Conservation (phyloP, 345 rosid genomes). For the Boechera retrofracta region DNA sequence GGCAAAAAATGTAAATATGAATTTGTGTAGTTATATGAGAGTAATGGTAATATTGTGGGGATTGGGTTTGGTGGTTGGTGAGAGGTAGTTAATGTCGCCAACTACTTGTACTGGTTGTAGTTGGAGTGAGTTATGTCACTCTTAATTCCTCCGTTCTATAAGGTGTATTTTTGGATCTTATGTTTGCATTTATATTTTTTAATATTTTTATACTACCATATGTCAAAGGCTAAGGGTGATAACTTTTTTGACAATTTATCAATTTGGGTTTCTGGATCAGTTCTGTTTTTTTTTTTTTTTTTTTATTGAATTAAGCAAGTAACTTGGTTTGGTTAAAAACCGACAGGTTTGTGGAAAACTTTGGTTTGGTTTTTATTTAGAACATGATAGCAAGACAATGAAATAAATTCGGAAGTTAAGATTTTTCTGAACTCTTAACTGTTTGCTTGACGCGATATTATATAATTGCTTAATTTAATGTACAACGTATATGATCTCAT, state of each 20-base stretch:
- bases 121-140: conserved; percentile 55
- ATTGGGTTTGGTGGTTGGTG: conserved; percentile 49
- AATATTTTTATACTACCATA: background rate
- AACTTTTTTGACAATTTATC: conserved; percentile 25
- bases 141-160: conserved; percentile 48
- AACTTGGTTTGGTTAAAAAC: background rate
- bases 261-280: conserved; percentile 15
- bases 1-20: conserved; percentile 33
- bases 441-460: background rate
- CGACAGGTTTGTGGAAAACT: background rate
- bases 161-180: conserved; percentile 36
- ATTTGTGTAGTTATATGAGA: conserved; percentile 35
- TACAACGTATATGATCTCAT: background rate
- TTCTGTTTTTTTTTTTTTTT: background rate
- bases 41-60: conserved; percentile 39
- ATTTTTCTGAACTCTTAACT: background rate
- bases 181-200: conserved; percentile 30
- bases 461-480: background rate
- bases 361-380: background rate
- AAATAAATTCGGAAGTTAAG: background rate
- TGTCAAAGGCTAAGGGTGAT: conserved; percentile 23
- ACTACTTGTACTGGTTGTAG: conserved; percentile 58
- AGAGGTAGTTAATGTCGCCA: conserved; percentile 65
- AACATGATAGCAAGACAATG: background rate
- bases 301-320: background rate